Base-by-base conservation (phyloP, 495 filamentous ascomycete species). In the Opeltia flavorubescens region DNA sequence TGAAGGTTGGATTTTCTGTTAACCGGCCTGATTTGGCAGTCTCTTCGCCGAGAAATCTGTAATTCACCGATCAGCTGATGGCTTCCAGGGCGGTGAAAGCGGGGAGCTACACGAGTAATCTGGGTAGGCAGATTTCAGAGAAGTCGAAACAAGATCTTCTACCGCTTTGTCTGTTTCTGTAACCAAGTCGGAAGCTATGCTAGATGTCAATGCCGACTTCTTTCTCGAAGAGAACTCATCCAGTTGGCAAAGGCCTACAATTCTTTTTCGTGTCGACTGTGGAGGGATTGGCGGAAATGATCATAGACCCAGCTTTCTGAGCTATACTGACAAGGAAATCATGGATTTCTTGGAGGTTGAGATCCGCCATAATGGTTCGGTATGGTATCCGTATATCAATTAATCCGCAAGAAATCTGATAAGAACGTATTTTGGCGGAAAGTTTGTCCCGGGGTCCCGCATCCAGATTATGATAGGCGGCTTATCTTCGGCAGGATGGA, bases 111-210 rank as follows among this genome's bases (percentile, higher is more conserved):
- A 68, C 65, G 62, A 55, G 63, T 77, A 84, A 51, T 59, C 44
- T 0, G 84, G 83, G 58, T 80, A 86, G 28, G 61, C 62, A 15
- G 64, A 49, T 36, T 60, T 62, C 21, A 89, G 70, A 21, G 64
- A 64, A 4, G 66, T 63, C 11, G 71, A 73, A 27, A 89, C 72
- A 60, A 83, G 71, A 27, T 69, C 67, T 58, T 89, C 84, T 33
- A 89, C 80, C 2, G 80, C 83, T 57, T 75, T 74, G 66, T 89
- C 84, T 26, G 82, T 83, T 60, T 86, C 84, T 21, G 84, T 89
- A 18, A 89, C 84, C 33, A 88, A 74, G 62, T 89, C 84, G 50
- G 76, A 79, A 36, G 83, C 79, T 81, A 43, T 18, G 40, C 20
- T 17, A 25, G 31, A 8, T 9, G 34, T 18, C 2, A 24, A 31